Evolutionary conservation across 2,329 filamentous ascomycete genomes (phyloP).

Genomic region (Rhynchosporium graminicola): DNA sequence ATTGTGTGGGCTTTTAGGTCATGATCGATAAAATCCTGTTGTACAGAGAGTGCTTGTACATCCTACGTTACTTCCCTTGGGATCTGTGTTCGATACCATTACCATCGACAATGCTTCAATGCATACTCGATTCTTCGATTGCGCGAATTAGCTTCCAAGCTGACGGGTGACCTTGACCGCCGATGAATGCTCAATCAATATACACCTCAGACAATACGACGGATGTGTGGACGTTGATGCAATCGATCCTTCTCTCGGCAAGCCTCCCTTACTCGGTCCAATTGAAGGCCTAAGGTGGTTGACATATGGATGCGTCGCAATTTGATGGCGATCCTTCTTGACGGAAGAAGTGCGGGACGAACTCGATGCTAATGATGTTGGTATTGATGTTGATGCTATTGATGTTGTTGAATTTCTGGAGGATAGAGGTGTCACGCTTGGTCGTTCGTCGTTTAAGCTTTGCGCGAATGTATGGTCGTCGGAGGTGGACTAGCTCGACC

Average conservation of each 20-base stretch:
- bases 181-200: neutral
- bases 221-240: constrained; percentile 2
- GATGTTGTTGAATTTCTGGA: neutral
- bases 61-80: constrained; percentile 22
- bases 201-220: neutral
- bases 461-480: neutral
- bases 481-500: neutral
- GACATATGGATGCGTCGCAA: neutral
- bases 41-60: constrained; percentile 16
- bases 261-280: neutral
- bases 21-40: constrained; percentile 32
- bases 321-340: neutral
- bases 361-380: neutral
- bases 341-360: neutral
- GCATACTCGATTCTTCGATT: neutral
- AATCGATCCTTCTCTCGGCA: neutral
- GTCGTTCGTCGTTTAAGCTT: neutral
- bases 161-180: too few relatives aligned
- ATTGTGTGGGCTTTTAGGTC: constrained; percentile 33
- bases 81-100: constrained; percentile 16
- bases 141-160: neutral
- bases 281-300: neutral
- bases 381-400: too few relatives aligned
- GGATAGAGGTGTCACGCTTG: neutral
- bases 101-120: constrained; percentile 15